These are phyloP conservation scores for Carex parvula DNA, from an alignment of 176 grass and related monocot genomes.

Conservation along the genomic window DNA sequence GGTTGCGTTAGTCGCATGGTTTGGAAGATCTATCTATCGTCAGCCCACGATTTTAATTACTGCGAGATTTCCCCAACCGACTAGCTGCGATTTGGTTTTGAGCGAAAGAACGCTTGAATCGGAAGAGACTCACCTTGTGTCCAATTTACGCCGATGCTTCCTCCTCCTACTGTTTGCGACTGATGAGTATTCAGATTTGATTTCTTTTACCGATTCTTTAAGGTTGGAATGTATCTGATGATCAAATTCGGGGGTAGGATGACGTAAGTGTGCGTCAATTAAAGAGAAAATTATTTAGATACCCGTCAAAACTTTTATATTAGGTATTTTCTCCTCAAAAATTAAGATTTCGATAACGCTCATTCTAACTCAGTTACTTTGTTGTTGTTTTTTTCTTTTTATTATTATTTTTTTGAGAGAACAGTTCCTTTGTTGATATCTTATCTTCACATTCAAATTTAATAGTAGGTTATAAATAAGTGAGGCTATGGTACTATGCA, in stretches of 20 bases:
- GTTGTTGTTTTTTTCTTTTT: too few relatives aligned
- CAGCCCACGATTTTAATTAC: neutral
- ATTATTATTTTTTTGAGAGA: too few relatives aligned
- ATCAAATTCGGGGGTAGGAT: neutral
- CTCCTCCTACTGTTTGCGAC: neutral
- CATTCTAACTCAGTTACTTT: too few relatives aligned
- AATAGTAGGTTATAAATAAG: too few relatives aligned
- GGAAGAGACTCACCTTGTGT: neutral
- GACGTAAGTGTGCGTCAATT: neutral
- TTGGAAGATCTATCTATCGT: neutral
- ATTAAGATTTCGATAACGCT: too few relatives aligned
- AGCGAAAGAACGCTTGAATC: neutral
- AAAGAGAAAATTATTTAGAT: neutral
- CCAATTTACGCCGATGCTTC: neutral
- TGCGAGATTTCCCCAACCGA: neutral
- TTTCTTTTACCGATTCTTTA: neutral
- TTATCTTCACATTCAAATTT: too few relatives aligned
- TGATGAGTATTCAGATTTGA: neutral
- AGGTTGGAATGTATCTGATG: neutral
- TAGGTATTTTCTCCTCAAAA: too few relatives aligned
- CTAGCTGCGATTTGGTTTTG: neutral
- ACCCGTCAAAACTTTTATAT: too few relatives aligned
- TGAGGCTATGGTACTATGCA: too few relatives aligned
- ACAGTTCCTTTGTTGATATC: too few relatives aligned
- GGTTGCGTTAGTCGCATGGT: neutral